Evolutionary conservation across 1,284 basidiomycete species (phyloP).

Genomic region (Singerocomus rubriflavus): DNA sequence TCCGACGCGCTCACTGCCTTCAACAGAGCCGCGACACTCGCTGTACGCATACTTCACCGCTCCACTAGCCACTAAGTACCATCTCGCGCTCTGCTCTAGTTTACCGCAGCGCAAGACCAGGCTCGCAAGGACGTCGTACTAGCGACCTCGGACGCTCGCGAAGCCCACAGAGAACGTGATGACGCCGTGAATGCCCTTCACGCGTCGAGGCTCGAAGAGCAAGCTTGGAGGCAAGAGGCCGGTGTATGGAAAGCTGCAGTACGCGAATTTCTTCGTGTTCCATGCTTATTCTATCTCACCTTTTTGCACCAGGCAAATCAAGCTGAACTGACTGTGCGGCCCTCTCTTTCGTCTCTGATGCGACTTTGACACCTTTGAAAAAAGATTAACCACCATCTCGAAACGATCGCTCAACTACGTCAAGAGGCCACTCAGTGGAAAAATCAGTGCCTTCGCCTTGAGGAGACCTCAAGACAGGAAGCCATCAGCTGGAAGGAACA

Average conservation of each 20-base stretch:
- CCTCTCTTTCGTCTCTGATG: background rate
- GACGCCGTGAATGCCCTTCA: conserved; percentile 49
- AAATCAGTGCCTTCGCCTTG: conserved; percentile 55
- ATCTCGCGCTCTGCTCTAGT: conserved; percentile 29
- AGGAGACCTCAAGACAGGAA: conserved; percentile 46
- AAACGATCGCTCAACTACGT: conserved; percentile 58
- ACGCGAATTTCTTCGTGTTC: conserved; percentile 28
- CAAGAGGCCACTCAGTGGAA: conserved; percentile 66
- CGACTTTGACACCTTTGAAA: conserved; percentile 2
- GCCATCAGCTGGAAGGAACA: conserved; percentile 67
- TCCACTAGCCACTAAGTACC: conserved; percentile 3
- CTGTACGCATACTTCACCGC: conserved; percentile 23
- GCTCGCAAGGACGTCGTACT: conserved; percentile 45
- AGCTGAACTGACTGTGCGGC: conserved; percentile 52
- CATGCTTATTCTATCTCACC: conserved; percentile 8
- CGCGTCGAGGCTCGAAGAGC: conserved; percentile 43
- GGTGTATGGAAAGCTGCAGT: conserved; percentile 52
- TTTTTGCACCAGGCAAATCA: conserved; percentile 45
- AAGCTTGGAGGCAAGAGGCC: conserved; percentile 49
- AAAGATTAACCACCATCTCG: conserved; percentile 53
- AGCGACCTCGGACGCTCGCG: conserved; percentile 42
- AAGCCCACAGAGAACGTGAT: conserved; percentile 52
- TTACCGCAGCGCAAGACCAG: conserved; percentile 45
- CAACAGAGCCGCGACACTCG: conserved; percentile 33
- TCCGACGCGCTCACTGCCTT: conserved; percentile 34